Evolutionary conservation across 345 rosid genomes (phyloP).

Genomic region (Zanthoxylum bungeanum): DNA sequence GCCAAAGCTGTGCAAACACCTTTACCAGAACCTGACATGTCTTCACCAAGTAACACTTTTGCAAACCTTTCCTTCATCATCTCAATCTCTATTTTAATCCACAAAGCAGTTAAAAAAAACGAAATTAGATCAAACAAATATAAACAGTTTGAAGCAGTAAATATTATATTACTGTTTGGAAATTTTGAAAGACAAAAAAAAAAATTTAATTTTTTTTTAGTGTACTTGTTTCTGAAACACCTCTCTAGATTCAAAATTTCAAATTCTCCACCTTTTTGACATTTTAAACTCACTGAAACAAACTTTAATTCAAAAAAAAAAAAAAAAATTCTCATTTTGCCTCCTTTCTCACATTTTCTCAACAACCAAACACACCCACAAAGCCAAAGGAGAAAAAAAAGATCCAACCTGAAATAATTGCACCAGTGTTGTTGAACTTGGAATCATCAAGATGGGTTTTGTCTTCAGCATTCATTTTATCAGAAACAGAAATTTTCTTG

Average conservation of each 20-base stretch:
- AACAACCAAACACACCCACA: conserved; percentile 25
- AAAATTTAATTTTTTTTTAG: neutral
- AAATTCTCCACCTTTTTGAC: neutral
- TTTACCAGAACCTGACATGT: conserved; percentile 96
- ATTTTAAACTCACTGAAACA: neutral
- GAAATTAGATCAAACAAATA: neutral
- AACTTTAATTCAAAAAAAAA: neutral
- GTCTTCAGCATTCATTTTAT: conserved; percentile 32
- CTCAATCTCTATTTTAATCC: conserved; percentile 48
- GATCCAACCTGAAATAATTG: conserved; percentile 55
- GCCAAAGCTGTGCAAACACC: conserved; percentile 91
- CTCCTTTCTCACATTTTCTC: conserved; percentile 8
- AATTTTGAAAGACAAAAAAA: neutral
- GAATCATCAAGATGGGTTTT: conserved; percentile 29
- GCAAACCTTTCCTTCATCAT: conserved; percentile 98
- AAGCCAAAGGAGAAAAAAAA: neutral
- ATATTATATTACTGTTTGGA: neutral
- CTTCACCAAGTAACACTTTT: conserved; percentile 92
- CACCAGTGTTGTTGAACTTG: conserved; percentile 28
- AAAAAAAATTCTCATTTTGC: neutral
- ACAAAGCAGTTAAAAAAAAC: neutral
- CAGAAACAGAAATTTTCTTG: conserved; percentile 32
- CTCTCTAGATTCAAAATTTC: neutral
- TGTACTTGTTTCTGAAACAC: neutral
- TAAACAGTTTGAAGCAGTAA: neutral